Conservation (phyloP, 371 early-diverging fungal genomes). For the Massospora cicadina region DNA sequence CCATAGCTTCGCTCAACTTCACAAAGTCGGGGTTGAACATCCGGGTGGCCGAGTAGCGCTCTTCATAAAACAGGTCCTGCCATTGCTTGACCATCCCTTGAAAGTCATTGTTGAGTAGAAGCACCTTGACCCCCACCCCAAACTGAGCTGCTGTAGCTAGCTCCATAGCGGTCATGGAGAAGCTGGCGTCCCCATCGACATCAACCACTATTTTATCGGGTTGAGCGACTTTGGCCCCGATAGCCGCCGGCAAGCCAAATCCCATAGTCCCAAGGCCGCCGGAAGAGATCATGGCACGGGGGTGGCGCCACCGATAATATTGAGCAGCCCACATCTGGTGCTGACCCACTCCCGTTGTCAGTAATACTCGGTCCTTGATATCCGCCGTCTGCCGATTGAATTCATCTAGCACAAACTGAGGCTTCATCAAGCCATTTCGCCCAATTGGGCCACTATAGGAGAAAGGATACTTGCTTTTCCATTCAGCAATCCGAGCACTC, state of each 20-base stretch:
- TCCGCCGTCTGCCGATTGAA: conserved; percentile 60
- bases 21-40: conserved; percentile 98
- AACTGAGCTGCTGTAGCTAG: conserved; percentile 88
- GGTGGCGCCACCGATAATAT: conserved; percentile 69
- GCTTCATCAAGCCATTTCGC: conserved; percentile 36
- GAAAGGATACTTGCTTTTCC: conserved; percentile 89
- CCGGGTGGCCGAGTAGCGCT: conserved; percentile 77
- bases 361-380: conserved; percentile 77
- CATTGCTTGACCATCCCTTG: conserved; percentile 98
- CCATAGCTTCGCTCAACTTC: conserved; percentile 89
- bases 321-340: conserved; percentile 97
- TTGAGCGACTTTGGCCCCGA: conserved; percentile 87
- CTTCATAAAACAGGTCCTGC: conserved; percentile 94
- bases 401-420: conserved; percentile 85
- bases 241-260: conserved; percentile 83
- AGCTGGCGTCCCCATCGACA: conserved; percentile 93
- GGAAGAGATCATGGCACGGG: conserved; percentile 76
- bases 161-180: conserved; percentile 96
- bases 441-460: conserved; percentile 27
- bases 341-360: conserved; percentile 94
- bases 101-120: conserved; percentile 92
- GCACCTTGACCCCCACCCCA: conserved; percentile 88
- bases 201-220: conserved; percentile 89
- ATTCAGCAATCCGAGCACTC: conserved; percentile 53
- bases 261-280: conserved; percentile 98